phyloP scores from a whole-genome alignment of 2,329 filamentous ascomycete genomes.

The Aspergillus sp. region DNA sequence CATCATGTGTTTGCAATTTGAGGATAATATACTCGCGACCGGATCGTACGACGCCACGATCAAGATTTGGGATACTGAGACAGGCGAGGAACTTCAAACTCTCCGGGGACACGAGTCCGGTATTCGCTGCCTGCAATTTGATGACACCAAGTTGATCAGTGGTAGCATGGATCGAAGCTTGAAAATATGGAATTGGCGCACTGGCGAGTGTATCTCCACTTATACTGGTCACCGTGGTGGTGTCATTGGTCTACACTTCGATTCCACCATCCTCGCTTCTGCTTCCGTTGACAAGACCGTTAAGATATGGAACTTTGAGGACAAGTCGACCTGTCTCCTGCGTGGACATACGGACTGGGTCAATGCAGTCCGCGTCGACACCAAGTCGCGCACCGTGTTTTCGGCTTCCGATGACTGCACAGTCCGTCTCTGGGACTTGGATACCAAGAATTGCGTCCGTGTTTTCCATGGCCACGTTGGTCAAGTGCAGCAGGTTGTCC shows the following conservation, averaged over 20 bases:
- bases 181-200: slow-evolving; percentile 95
- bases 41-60: slow-evolving; percentile 93
- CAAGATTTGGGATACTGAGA: slow-evolving; percentile 93
- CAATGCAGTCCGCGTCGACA: slow-evolving; percentile 87
- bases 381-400: slow-evolving; percentile 73
- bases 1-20: slow-evolving; percentile 71
- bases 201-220: slow-evolving; percentile 76
- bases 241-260: slow-evolving; percentile 82
- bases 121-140: slow-evolving; percentile 85
- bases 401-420: slow-evolving; percentile 92
- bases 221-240: slow-evolving; percentile 72
- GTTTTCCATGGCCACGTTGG: slow-evolving; percentile 85
- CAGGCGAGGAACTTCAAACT: slow-evolving; percentile 77
- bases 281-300: slow-evolving; percentile 85
- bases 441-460: slow-evolving; percentile 69
- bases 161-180: slow-evolving; percentile 82
- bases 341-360: slow-evolving; percentile 91
- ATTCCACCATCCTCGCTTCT: slow-evolving; percentile 74
- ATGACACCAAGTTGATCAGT: slow-evolving; percentile 83
- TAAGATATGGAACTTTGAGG: slow-evolving; percentile 87
- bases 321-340: slow-evolving; percentile 70
- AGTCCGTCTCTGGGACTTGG: slow-evolving; percentile 86
- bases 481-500: slow-evolving; percentile 85
- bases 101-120: slow-evolving; percentile 74
- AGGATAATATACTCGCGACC: slow-evolving; percentile 84